A percentile compares a stretch with the other conserved stretches of the same genome.
phyloP scores from a whole-genome alignment of 2,329 filamentous ascomycete species.

The Mycosphaerelloides madeirae region DNA sequence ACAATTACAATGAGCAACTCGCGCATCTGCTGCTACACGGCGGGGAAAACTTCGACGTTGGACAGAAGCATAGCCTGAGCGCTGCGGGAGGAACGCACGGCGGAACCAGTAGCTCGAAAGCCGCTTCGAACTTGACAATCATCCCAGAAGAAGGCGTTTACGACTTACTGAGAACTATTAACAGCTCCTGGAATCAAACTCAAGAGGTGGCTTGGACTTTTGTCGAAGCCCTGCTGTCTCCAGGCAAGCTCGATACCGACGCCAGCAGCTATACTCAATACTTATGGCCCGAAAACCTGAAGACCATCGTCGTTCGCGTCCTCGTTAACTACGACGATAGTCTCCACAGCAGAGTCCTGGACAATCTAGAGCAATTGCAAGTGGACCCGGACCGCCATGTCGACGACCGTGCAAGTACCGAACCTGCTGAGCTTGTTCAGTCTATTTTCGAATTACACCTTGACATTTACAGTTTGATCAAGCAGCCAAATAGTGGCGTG shows the following conservation, averaged over 20 bases:
- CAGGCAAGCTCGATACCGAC: conserved; percentile 27
- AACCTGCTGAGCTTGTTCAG: conserved; percentile 51
- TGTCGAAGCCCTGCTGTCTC: conserved; percentile 49
- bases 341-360: conserved; percentile 37
- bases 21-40: conserved; percentile 25
- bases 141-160: conserved; percentile 33
- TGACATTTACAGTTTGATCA: conserved; percentile 61
- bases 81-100: conserved; percentile 14
- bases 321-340: conserved; percentile 52
- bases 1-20: conserved; percentile 26
- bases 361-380: conserved; percentile 9
- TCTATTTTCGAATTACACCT: conserved; percentile 63
- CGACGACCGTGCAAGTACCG: conserved; percentile 26
- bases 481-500: conserved; percentile 55
- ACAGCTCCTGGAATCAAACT: conserved; percentile 43
- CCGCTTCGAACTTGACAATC: conserved; percentile 7
- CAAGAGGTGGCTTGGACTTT: conserved; percentile 52
- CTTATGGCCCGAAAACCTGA: conserved; percentile 53
- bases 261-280: conserved; percentile 47
- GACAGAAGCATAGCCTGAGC: conserved; percentile 9
- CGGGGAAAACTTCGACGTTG: conserved; percentile 24
- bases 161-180: conserved; percentile 43
- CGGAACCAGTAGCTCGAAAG: conserved; percentile 11
- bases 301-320: conserved; percentile 50
- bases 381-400: background rate